A percentile compares a stretch with the other conserved stretches of the same genome.
Evolutionary conservation across 1,284 basidiomycete species (phyloP).

Genomic region (Ceratobasidium sp.): DNA sequence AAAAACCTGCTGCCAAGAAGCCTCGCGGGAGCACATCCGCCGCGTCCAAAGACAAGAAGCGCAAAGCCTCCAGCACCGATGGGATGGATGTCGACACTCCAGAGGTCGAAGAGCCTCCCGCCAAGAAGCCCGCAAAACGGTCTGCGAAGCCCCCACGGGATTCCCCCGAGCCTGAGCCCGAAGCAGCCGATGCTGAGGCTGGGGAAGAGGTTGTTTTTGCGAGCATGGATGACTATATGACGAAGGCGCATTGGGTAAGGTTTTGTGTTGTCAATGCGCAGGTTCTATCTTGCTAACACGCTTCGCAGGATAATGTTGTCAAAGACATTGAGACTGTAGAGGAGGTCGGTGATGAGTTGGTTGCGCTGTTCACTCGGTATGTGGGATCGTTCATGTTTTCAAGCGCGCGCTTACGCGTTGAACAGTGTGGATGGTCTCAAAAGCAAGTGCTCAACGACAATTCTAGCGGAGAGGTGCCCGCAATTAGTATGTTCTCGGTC

Average conservation of each 20-base stretch:
- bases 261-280: background rate
- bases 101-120: constrained; percentile 20
- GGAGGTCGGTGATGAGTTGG: background rate
- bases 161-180: constrained; percentile 9
- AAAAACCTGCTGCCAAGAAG: constrained; percentile 13
- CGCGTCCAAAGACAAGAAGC: constrained; percentile 29
- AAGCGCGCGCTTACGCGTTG: background rate
- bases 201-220: background rate
- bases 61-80: constrained; percentile 18
- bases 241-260: constrained; percentile 24
- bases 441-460: constrained; percentile 10
- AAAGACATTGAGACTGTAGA: constrained; percentile 36
- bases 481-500: constrained; percentile 5
- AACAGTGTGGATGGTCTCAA: constrained; percentile 13
- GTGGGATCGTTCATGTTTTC: background rate
- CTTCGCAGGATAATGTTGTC: constrained; percentile 3
- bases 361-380: constrained; percentile 26
- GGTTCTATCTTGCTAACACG: background rate
- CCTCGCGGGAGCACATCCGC: background rate
- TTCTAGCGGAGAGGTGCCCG: constrained; percentile 28
- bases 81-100: constrained; percentile 33
- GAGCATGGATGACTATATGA: constrained; percentile 31
- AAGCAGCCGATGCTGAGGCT: background rate
- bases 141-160: background rate
- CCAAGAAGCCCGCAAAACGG: constrained; percentile 13